phyloP scores from a whole-genome alignment of 2,329 filamentous ascomycete genomes.

The Dissoconium aciculare region DNA sequence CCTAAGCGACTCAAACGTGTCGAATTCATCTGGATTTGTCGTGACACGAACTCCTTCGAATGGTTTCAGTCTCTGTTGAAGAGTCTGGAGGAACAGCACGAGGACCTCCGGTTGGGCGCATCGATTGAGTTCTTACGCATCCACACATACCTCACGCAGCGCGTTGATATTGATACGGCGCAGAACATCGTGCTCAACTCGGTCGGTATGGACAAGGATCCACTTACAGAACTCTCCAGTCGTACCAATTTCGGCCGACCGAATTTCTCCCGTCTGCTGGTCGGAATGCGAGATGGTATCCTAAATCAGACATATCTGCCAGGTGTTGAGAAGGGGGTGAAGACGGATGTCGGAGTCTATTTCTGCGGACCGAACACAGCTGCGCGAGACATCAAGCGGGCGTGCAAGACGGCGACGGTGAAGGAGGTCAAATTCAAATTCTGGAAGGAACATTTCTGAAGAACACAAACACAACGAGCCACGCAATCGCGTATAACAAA shows the following conservation, averaged over 20 bases:
- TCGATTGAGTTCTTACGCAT: conserved; percentile 81
- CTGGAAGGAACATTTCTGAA: conserved; percentile 84
- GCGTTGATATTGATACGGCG: conserved; percentile 76
- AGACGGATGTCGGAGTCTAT: conserved; percentile 88
- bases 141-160: conserved; percentile 93
- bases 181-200: conserved; percentile 96
- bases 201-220: conserved; percentile 75
- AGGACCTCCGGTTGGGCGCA: conserved; percentile 43
- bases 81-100: conserved; percentile 75
- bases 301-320: conserved; percentile 70
- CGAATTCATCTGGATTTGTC: conserved; percentile 98
- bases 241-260: conserved; percentile 91
- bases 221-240: conserved; percentile 76
- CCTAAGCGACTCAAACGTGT: conserved; percentile 80
- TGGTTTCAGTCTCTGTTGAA: conserved; percentile 95
- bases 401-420: conserved; percentile 56
- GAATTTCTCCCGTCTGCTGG: conserved; percentile 69
- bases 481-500: too few species aligned
- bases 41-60: conserved; percentile 87
- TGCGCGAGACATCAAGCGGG: conserved; percentile 72
- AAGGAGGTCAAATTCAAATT: conserved; percentile 85
- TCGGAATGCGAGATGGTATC: conserved; percentile 76
- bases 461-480: too few species aligned
- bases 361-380: conserved; percentile 79
- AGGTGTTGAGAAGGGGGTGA: conserved; percentile 51